phyloP scores from a whole-genome alignment of 2,329 filamentous ascomycete species.

The Madurella fahalii region DNA sequence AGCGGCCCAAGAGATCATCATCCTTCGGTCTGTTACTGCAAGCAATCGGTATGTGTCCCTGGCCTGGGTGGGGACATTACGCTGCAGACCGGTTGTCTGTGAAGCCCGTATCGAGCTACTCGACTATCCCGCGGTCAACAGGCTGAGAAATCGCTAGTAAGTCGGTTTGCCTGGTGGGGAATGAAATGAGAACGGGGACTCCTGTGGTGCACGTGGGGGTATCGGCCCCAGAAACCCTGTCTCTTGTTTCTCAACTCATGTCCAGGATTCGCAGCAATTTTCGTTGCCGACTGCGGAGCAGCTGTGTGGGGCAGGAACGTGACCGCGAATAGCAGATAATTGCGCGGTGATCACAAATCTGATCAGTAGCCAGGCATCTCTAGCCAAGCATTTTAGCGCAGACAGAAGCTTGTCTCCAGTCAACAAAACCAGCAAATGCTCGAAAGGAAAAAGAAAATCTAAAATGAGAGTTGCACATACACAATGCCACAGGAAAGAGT shows the following conservation, averaged over 20 bases:
- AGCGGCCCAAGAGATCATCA: not conserved
- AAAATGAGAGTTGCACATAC: no score
- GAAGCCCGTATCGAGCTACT: no score
- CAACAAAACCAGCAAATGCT: no score
- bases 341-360: no score
- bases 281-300: not conserved
- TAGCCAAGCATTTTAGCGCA: no score
- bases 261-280: not conserved
- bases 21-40: not conserved
- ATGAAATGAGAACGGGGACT: not conserved
- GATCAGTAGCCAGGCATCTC: no score
- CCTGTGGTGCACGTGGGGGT: slow-evolving; percentile 8
- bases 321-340: not conserved
- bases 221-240: not conserved
- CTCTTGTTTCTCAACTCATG: not conserved
- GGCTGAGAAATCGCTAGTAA: not conserved
- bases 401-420: no score
- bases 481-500: no score
- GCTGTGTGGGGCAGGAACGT: not conserved
- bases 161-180: slow-evolving; percentile 7
- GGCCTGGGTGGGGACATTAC: not conserved
- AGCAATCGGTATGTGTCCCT: not conserved
- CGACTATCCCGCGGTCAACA: not conserved
- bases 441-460: no score
- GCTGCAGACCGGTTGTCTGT: no score